A percentile compares a stretch with the other conserved stretches of the same genome.
Conservation (phyloP, 805 yeast genomes). For the Sugiyamaella boreocaroliniensis region DNA sequence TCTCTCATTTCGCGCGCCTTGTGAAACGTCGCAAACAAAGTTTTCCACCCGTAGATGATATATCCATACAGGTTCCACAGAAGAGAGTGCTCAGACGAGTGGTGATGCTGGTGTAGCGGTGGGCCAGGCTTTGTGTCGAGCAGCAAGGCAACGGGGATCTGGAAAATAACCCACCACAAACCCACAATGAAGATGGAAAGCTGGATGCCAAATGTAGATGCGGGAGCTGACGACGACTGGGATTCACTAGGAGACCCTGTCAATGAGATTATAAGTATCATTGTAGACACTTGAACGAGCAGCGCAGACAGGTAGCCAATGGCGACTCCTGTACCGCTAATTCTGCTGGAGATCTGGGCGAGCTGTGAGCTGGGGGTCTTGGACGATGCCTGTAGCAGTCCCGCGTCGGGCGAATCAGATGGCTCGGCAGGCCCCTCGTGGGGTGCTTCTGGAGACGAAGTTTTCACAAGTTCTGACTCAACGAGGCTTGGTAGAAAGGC, state of each 20-base stretch:
- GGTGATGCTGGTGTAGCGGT: conserved; percentile 24
- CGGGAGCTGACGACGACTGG: background rate
- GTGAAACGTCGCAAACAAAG: conserved; percentile 47
- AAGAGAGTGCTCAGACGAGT: background rate
- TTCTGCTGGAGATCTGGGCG: conserved; percentile 25
- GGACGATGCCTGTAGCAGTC: background rate
- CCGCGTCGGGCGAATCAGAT: background rate
- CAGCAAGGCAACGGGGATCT: conserved; percentile 49
- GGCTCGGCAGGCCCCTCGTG: background rate
- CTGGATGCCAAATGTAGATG: conserved; percentile 40
- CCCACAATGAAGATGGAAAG: conserved; percentile 60
- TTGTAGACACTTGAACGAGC: conserved; percentile 55
- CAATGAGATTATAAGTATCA: conserved; percentile 44
- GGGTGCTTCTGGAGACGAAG: background rate
- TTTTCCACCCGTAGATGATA: conserved; percentile 55
- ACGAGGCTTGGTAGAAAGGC: conserved; percentile 62
- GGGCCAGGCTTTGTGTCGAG: conserved; percentile 43
- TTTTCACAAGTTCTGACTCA: conserved; percentile 8
- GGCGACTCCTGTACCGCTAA: conserved; percentile 67
- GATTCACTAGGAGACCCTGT: conserved; percentile 9
- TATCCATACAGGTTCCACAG: conserved; percentile 28
- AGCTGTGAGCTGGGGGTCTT: background rate
- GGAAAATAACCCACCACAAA: conserved; percentile 71
- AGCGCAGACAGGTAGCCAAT: conserved; percentile 65
- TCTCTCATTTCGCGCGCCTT: conserved; percentile 57